Percentiles rank a stretch among this genome's conserved stretches.
These are phyloP conservation scores for Dioscorea alata DNA, from an alignment of 106 monocot genomes.

Conservation along the genomic window DNA sequence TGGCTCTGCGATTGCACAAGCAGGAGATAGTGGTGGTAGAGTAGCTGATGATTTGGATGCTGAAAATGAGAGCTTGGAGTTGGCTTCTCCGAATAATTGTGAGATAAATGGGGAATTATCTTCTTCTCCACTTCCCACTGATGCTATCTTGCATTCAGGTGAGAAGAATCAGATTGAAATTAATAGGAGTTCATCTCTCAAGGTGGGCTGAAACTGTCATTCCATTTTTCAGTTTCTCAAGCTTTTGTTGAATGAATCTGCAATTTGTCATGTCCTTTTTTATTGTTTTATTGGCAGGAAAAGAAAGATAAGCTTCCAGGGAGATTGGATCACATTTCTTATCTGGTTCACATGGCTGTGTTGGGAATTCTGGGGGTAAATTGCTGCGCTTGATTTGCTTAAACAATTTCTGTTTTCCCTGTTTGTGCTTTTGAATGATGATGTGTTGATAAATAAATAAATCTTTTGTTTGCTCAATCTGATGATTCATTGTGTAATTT, in stretches of 20 bases:
- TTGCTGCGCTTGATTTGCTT: neutral
- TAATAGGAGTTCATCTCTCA: conserved; percentile 3
- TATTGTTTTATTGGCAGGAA: conserved; percentile 29
- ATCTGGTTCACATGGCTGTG: conserved; percentile 59
- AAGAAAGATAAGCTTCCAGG: conserved; percentile 30
- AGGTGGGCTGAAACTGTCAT: conserved; percentile 4
- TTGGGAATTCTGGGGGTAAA: conserved; percentile 88
- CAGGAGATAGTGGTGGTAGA: conserved; percentile 52
- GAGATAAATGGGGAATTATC: conserved; percentile 5
- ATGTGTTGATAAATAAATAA: neutral
- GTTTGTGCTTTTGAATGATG: neutral
- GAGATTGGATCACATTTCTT: conserved; percentile 38
- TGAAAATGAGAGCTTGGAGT: neutral
- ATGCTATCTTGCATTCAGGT: conserved; percentile 17
- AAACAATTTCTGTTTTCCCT: no score
- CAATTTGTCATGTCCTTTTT: neutral
- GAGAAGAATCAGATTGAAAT: conserved; percentile 23
- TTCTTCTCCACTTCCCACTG: conserved; percentile 26
- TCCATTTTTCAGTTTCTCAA: neutral
- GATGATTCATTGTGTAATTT: neutral
- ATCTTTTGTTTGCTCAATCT: neutral
- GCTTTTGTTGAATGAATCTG: neutral
- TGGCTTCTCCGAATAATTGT: conserved; percentile 8
- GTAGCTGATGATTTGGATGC: conserved; percentile 12
- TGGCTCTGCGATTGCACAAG: conserved; percentile 36